Base-by-base conservation (phyloP, 805 yeast genomes). In the Blastobotrys robertii region DNA sequence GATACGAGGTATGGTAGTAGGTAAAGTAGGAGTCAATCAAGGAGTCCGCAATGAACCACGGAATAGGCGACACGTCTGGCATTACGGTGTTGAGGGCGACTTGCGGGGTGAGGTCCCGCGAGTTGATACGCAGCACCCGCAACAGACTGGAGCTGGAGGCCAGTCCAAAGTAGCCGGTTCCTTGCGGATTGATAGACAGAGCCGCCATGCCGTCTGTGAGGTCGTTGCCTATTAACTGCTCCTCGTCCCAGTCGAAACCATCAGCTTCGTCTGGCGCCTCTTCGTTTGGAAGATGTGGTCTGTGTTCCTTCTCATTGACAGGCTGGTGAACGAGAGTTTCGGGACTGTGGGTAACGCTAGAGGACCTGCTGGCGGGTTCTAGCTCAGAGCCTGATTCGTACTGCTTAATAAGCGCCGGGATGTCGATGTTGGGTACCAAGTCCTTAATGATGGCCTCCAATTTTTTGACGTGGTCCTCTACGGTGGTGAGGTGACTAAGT, bases 201-300 rank as follows among this genome's bases (percentile, higher is more conserved):
- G 79, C 81, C 0, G 80, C 83, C 84, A 79, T 79, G 8, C 84
- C 83, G 56, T 79, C 84, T 3, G 54, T 49, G 35, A 50, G 49
- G 19, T 55, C 59, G 37, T 52, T 54, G 28, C 51, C 50, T 16
- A 46, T 42, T 11, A 48, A 65, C 38, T 72, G 73, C 50, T 70
- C 74, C 51, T 76, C 80, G 2, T 65, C 65, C 83, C 83, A 77
- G 48, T 77, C 79, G 47, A 75, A 75, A 2, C 79, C 79, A 46
- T 69, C 66, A 16, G 74, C 61, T 9, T 70, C 74, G 13, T 60
- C 67, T 1, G 74, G 74, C 4, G 59, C 57, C 38, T 65, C 68
- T 19, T 53, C 55, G n/a, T 30, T 48, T 16, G 58, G 61, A 4
- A 7, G 59, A 38, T 38, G 57, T 50, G 39, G 66, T 51, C 48